These are phyloP conservation scores for Hamigera avellanea DNA, from an alignment of 495 filamentous ascomycete species.

Conservation along the genomic window DNA sequence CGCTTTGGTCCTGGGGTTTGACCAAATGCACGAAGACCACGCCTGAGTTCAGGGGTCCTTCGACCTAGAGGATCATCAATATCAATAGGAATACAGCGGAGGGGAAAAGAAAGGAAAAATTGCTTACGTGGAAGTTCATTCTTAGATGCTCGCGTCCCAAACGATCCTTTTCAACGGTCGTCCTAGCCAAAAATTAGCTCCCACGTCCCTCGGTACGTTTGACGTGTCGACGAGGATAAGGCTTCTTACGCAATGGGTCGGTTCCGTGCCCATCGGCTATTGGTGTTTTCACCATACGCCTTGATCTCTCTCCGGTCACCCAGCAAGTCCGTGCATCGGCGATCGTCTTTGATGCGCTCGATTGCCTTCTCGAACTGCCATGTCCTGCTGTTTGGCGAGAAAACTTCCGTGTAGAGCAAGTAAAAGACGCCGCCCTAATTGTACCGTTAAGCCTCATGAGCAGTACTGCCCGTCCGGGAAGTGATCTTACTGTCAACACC, in stretches of 20 bases:
- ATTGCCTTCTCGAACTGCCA: constrained; percentile 84
- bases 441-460: neutral
- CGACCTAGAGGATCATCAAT: constrained; percentile 42
- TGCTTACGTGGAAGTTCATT: constrained; percentile 78
- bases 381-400: constrained; percentile 74
- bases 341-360: constrained; percentile 61
- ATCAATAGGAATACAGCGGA: constrained; percentile 10
- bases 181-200: constrained; percentile 30
- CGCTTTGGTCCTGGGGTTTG: constrained; percentile 45
- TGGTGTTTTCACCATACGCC: constrained; percentile 75
- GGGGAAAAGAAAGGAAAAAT: neutral
- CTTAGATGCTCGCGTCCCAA: constrained; percentile 69
- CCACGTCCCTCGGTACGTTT: too few species aligned
- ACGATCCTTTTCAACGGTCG: constrained; percentile 53
- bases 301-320: constrained; percentile 64
- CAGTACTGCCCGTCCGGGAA: neutral
- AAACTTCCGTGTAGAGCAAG: constrained; percentile 75
- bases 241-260: constrained; percentile 70
- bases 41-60: constrained; percentile 67
- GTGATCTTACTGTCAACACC: constrained; percentile 51
- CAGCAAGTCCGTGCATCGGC: constrained; percentile 59
- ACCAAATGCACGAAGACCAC: constrained; percentile 68
- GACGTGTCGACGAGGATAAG: neutral
- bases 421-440: constrained; percentile 60
- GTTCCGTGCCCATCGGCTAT: constrained; percentile 73